Evolutionary conservation across 768 basidiomycete species (phyloP), one percentile per base, ranked within the genome.

Genomic region (Trametes meyenii): DNA sequence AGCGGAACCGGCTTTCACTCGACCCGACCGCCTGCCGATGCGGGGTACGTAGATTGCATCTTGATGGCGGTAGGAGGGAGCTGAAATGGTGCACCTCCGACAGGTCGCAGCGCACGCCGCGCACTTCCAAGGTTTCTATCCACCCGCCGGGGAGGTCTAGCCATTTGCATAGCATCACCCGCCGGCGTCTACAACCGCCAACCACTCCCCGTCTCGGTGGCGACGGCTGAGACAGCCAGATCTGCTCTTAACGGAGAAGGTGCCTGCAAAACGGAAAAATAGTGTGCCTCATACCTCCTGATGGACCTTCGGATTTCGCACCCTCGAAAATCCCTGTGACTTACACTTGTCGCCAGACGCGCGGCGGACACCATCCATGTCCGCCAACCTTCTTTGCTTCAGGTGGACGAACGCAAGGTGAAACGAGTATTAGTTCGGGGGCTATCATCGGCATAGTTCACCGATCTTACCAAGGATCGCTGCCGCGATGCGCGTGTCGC

Each of bases 61-160:
- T 35, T 57, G 56, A 57, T 57, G 56, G 56, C 38, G 46, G 29
- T 8, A 11, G 23, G 24, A 13, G 29, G 33, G 17, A 24, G 17
- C 56, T 57, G 36, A 57, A 57, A 57, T 57, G 11, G 46, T 50
- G 39, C 24, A 10, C 45, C 56, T 50, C 56, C 56, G 56, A 57
- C 38, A 57, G 56, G 56, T 24, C 48, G 56, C 56, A 43, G 44
- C 24, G 33, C 23, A n/a, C 52, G 17, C 21, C 43, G 40, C 26
- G 42, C 11, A 26, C 44, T 29, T 55, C 21, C 56, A 57, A 57
- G 46, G 38, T 40, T 33, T 38, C 36, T n/a, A 16, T 42, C 52
- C 21, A 46, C 29, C 11, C 21, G n/a, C 39, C 42, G 52, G 29
- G 29, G 29, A 3, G 24, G 19, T 35, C 38, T 39, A 48, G 46